A percentile compares a stretch with the other conserved stretches of the same genome.
These are phyloP conservation scores for Nemophila menziesii DNA, from an alignment of 257 asterid genomes.

Conservation along the genomic window DNA sequence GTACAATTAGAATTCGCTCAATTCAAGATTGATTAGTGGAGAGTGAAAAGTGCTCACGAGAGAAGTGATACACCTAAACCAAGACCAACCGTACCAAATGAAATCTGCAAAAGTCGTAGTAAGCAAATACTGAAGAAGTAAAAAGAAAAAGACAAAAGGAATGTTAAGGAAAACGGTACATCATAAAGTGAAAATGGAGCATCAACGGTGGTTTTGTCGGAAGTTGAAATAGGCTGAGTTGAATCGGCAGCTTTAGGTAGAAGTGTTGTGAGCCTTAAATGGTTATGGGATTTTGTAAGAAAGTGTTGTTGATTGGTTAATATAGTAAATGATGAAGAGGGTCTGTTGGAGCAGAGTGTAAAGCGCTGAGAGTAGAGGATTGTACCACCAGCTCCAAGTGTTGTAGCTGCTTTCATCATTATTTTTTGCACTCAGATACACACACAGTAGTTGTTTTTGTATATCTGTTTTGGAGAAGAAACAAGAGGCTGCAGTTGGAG, in stretches of 20 bases:
- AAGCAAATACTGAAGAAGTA: background rate
- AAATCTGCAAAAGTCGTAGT: constrained; percentile 51
- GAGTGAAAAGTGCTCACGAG: constrained; percentile 49
- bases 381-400: constrained; percentile 29
- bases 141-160: background rate
- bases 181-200: constrained; percentile 71
- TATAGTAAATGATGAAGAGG: constrained; percentile 7
- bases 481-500: constrained; percentile 8
- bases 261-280: constrained; percentile 20
- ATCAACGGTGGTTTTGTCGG: constrained; percentile 47
- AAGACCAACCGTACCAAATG: constrained; percentile 88
- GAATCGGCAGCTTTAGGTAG: constrained; percentile 63
- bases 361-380: constrained; percentile 27
- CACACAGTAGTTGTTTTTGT: background rate
- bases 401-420: constrained; percentile 22
- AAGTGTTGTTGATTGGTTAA: constrained; percentile 15
- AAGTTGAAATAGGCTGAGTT: constrained; percentile 42
- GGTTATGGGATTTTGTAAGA: constrained; percentile 14
- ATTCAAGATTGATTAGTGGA: background rate
- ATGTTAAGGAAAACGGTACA: constrained; percentile 17
- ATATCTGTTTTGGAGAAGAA: background rate
- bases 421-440: background rate
- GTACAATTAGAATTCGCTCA: background rate
- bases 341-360: constrained; percentile 11
- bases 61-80: constrained; percentile 73